Evolutionary conservation across 2,329 filamentous ascomycete species (phyloP).

Genomic region (Epichloe sylvatica): DNA sequence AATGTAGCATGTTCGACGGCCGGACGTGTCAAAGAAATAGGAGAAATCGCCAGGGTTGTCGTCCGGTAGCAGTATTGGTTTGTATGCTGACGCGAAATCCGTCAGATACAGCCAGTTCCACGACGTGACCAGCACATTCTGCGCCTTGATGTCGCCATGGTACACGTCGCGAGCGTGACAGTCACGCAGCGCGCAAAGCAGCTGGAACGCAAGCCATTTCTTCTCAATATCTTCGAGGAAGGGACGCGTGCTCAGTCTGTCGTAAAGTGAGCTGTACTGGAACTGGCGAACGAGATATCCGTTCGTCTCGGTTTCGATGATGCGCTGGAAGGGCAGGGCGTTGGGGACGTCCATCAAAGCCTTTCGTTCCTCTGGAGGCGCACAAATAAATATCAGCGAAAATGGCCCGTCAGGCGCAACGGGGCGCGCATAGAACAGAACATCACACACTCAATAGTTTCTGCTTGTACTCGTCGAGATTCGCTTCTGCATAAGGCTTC

Average conservation of each 20-base stretch:
- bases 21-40: conserved; percentile 92
- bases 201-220: conserved; percentile 95
- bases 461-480: conserved; percentile 64
- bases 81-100: conserved; percentile 95
- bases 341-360: conserved; percentile 75
- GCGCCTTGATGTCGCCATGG: conserved; percentile 96
- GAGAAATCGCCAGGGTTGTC: conserved; percentile 96
- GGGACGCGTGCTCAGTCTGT: conserved; percentile 87
- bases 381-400: neutral
- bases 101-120: conserved; percentile 99
- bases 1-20: conserved; percentile 82
- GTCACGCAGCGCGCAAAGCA: conserved; percentile 82
- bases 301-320: conserved; percentile 81
- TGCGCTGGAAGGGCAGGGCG: conserved; percentile 75
- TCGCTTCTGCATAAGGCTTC: conserved; percentile 75
- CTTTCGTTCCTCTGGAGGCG: conserved; percentile 55
- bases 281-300: conserved; percentile 91
- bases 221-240: conserved; percentile 97
- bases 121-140: conserved; percentile 91
- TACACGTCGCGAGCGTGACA: conserved; percentile 81
- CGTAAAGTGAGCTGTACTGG: conserved; percentile 92
- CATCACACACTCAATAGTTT: conserved; percentile 52
- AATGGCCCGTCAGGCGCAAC: too few relatives aligned
- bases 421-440: neutral
- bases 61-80: conserved; percentile 83